Evolutionary conservation across 129 eudicot species (phyloP), one percentile per base, ranked within the genome.

Genomic region (Pittosporum tobira): DNA sequence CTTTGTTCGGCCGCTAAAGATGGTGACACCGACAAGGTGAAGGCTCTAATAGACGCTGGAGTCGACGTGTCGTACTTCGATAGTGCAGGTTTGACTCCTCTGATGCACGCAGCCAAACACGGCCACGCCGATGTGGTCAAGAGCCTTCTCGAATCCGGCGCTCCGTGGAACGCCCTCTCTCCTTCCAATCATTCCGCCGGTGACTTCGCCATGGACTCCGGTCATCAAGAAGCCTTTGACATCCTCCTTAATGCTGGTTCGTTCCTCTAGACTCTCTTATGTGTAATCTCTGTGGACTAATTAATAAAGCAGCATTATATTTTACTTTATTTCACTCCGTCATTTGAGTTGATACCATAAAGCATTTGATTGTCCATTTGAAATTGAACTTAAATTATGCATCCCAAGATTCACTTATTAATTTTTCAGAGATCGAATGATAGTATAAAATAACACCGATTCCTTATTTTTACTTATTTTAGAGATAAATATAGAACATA

Each of bases 141-240:
- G 64, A 63, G 53, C 44, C 87, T 91, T 14, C 87, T 91, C 64
- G 95, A 80, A 55, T 83, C 81, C 66, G 98, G 98, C 44, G 94
- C 98, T 4, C 98, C 98, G 1, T 91, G 98, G 99, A 91, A 91
- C 64, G 94, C 99, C 36, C 77, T 91, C 31, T 83, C 95, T 59
- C 94, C 96, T 36, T 70, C 80, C 66, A 81, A 79, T 51, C 74
- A 81, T 29, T 91, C 94, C 4, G 99, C 99, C 48, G 99, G 96
- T 1, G 99, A 91, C 80, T 81, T 81, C 49, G 94, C 96, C 67
- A 83, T 91, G 99, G 83, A 87, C 19, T 48, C 73, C 47, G 99
- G 90, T 11, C 94, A 91, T 64, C 96, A 91, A 67, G 76, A 75
- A 5, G 88, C 96, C 34, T 87, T 86, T 18, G 91, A 87, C 70